Evolutionary conservation across 1,284 basidiomycete species (phyloP), one percentile per base, ranked within the genome.

Genomic region (Earliella scabrosa): DNA sequence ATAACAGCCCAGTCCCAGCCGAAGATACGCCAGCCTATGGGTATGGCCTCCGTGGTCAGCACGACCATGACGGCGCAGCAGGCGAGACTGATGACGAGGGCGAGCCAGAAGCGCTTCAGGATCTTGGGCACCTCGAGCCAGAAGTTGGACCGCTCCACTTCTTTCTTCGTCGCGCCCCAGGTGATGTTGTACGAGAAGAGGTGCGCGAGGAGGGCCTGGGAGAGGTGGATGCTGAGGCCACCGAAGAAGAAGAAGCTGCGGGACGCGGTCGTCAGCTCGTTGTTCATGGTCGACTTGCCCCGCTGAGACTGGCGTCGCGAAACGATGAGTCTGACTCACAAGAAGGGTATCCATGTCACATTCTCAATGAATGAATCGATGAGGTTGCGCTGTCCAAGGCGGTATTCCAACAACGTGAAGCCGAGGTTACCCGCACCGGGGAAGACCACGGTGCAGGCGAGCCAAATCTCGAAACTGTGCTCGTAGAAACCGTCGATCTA

Each of bases 51-150:
- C 8, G 79, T 77, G 0, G 82, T 73, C 21, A 92, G 67, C 27
- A 91, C 69, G 45, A 82, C 69, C 75, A 91, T 85, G 45, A 68
- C 73, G 38, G 7, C 79, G 39, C 85, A 71, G 20, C 75, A 59
- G 20, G 80, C 26, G 39, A 81, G 40, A n/a, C n/a, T n/a, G n/a
- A 92, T 59, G 34, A 83, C 54, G 52, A 95, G 76, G 36, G 85
- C 77, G 26, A 86, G 64, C 73, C 88, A 85, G 75, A 92, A 91
- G 7, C 89, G 82, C 63, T 87, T 86, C 67, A 87, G 75, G 69
- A 94, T 94, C 56, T 81, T 83, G 0, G 93, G 93, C 5, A 93
- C 86, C 70, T 95, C 93, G 48, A 88, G 82, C 83, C 92, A 95
- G 77, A 95, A 94, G 71, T 93, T 93, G 9, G 86, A 90, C 45